These are phyloP conservation scores for Penicillium paradoxum DNA, from an alignment of 495 filamentous ascomycete genomes.

Conservation along the genomic window DNA sequence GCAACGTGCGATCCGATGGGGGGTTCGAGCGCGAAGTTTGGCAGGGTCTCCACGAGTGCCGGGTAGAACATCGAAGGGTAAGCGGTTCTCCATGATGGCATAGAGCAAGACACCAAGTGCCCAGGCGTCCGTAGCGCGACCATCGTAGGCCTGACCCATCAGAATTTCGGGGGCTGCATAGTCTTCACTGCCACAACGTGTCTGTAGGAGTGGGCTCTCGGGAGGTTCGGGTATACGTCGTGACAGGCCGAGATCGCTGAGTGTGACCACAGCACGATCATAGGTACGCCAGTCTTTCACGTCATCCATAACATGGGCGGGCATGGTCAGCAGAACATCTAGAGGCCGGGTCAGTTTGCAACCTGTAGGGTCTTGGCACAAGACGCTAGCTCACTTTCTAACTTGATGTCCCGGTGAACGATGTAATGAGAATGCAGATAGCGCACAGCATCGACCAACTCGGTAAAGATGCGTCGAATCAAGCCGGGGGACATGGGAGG, in stretches of 20 bases:
- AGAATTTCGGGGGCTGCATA: slow-evolving; percentile 96
- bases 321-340: slow-evolving; percentile 90
- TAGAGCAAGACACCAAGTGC: slow-evolving; percentile 90
- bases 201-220: slow-evolving; percentile 68
- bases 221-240: slow-evolving; percentile 70
- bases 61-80: slow-evolving; percentile 87
- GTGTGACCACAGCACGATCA: slow-evolving; percentile 74
- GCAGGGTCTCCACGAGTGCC: slow-evolving; percentile 64
- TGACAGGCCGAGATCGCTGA: slow-evolving; percentile 91
- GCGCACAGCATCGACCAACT: slow-evolving; percentile 75
- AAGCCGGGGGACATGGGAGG: slow-evolving; percentile 61
- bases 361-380: not conserved
- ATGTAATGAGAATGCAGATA: slow-evolving; percentile 84
- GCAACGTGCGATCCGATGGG: slow-evolving; percentile 87
- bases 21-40: slow-evolving; percentile 67
- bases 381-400: slow-evolving; percentile 70
- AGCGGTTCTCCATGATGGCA: slow-evolving; percentile 81
- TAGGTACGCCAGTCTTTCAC: slow-evolving; percentile 62
- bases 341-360: slow-evolving; percentile 23
- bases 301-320: slow-evolving; percentile 47
- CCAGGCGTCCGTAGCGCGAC: slow-evolving; percentile 90
- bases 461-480: slow-evolving; percentile 81
- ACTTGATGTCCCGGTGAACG: slow-evolving; percentile 94
- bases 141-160: slow-evolving; percentile 92
- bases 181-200: slow-evolving; percentile 91